Evolutionary conservation across 768 basidiomycete genomes (phyloP), one percentile per base, ranked within the genome.

Genomic region (Suillus discolor): DNA sequence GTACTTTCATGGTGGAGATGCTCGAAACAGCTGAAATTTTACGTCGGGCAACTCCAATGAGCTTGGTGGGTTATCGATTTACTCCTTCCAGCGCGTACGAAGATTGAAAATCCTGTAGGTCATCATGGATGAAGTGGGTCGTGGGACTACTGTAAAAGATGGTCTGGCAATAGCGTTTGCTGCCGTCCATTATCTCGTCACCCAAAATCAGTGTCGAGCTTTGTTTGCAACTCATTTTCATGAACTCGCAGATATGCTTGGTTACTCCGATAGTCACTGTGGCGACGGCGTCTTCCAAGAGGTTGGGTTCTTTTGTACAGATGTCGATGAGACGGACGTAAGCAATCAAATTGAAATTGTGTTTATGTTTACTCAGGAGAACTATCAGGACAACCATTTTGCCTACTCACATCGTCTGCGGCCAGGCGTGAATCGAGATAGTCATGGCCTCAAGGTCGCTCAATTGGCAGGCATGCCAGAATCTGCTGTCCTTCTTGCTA

Each of bases 71-170:
- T 78, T 15, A 31, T 44, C 20, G 6, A 0, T 66, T 39, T 60
- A 59, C 23, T 31, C 38, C 20, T 61, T 57, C 41, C 20, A 25
- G 34, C 18, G 15, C 59, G 42, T 31, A 18, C 44, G 25, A 39
- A 41, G 11, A 44, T 44, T 51, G 51, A 42, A 71, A 6, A 62
- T 65, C 39, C 34, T 53, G 28, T 70, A 96, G 94, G 92, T 99
- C n/a, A 96, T 99, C 68, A 96, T 99, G 94, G 97, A 99, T 74
- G 97, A 99, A 80, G 96, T 99, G n/a, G 97, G 97, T 7, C 82
- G 97, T 70, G 97, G 97, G 41, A 99, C 97, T 6, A 96, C 96
- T 0, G 88, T 96, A 9, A 88, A 88, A 66, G 96, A 97, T 71
- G 97, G 97, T 12, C 77, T 98, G 16, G 94, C 97, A 0, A 93